Base-by-base conservation (phyloP, 208 protist species). In the Trypanosoma melophagium region DNA sequence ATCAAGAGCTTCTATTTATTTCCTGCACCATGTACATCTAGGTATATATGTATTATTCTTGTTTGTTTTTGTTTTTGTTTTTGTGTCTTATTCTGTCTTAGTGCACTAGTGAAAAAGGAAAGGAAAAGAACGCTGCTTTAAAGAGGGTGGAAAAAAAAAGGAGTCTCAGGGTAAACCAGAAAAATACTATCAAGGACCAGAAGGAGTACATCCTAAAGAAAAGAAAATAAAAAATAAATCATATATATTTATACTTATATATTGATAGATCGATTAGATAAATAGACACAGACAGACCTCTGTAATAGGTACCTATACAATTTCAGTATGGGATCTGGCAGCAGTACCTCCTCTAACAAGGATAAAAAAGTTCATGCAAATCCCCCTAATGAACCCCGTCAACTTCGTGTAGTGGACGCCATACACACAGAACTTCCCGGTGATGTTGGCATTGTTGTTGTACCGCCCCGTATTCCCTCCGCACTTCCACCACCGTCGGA, bases 311-410 rank as follows among this genome's bases (percentile, higher is more conserved):
- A 59, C 17, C 17, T n/a, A 54, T 52, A 31, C 7, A 31, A 31
- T 21, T 31, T 25, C 5, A 9, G 2, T 60, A 85, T 85, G 80
- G 81, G 81, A 53, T 64, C 81, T 41, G 81, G 75, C 35, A 71
- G 80, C 13, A 83, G 76, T 52, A 71, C 75, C n/a, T n/a, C n/a
- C n/a, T n/a, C n/a, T n/a, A 35, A 35, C 28, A 35, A 35, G 3
- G 28, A 35, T 35, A 35, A 35, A 7, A 35, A 35, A 35, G 28
- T 7, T 5, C 3, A 35, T 35, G 28, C 28, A 5, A 35, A 35
- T 35, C 1, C 5, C 28, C 28, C 28, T 4, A 19, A 9, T 41
- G 62, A 25, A 21, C 25, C 54, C 5, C 10, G 19, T 14, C 3
- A 47, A 28, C 35, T 69, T n/a, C 1, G 35, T 0, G 54, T 63